Base-by-base conservation (phyloP, 23 red algal species). In the Gracilaria gracilis region DNA sequence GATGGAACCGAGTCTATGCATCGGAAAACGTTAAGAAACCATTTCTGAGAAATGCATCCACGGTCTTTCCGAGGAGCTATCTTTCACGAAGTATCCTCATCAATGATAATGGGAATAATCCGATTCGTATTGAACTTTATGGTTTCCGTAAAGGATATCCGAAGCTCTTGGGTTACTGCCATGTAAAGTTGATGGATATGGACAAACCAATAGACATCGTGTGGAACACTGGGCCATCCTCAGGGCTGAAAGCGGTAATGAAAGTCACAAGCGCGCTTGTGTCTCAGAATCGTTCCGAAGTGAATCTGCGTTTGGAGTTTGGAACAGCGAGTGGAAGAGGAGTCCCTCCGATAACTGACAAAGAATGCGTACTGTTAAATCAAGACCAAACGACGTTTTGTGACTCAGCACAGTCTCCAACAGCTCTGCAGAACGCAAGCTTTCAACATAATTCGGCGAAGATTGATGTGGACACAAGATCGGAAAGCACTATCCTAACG, bases 101-200 rank as follows among this genome's bases (percentile, higher is more conserved):
- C 24, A 71, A 40, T 24, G 33, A 39, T 24, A 87, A 87, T 58
- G 25, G 15, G 1, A 87, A 23, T 11, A 87, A 87, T 75, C 84
- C 84, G 31, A 76, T 87, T 61, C 84, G 84, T 23, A 59, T 87
- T 48, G 84, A 87, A 51, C 64, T 87, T 2, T 87, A 87, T 25
- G 84, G 84, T 42, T 47, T n/a, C 40, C 64, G 84, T 34, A 61
- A 40, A 49, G 67, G 67, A 33, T 57, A 74, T 76, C 64, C 40
- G 0, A 57, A 57, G 50, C 65, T 87, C 4, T 54, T 87, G 44
- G 84, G 84, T 20, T 87, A 72, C 38, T 70, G 42, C 28, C 84
- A 75, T 35, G 40, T 55, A 6, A 75, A 35, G 32, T 46, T 87
- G 0, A 46, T 15, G 42, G 84, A 87, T 17, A 31, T 87, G 21